These are phyloP conservation scores for Acephala macrosclerotiorum DNA, from an alignment of 2,329 filamentous ascomycete species.

Conservation along the genomic window DNA sequence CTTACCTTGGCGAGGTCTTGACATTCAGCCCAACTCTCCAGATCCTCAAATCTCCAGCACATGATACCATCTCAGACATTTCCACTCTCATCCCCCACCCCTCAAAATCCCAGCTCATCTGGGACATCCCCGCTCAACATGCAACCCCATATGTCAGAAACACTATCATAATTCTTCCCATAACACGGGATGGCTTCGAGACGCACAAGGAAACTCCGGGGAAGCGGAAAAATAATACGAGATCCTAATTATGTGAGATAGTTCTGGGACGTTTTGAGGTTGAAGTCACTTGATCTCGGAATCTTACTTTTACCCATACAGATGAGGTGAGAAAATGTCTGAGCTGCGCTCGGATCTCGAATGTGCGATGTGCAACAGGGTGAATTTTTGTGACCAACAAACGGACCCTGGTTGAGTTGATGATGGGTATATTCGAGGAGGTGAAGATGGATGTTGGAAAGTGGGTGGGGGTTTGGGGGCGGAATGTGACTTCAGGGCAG, in stretches of 20 bases:
- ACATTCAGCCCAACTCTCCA: not conserved
- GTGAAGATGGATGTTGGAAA: not conserved
- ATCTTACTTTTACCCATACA: not conserved
- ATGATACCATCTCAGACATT: not conserved
- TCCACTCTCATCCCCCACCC: not conserved
- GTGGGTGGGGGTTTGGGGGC: not conserved
- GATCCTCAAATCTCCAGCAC: not conserved
- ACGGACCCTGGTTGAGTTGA: not conserved
- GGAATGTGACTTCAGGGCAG: no score
- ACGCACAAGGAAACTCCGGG: not conserved
- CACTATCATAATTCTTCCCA: not conserved
- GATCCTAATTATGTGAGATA: not conserved
- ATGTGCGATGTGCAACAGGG: slow-evolving; percentile 7
- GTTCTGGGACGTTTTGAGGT: not conserved
- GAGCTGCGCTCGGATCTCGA: not conserved
- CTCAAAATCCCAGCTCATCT: not conserved
- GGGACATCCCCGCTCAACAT: not conserved
- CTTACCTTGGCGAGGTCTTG: no score
- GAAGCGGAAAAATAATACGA: not conserved
- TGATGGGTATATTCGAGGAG: not conserved
- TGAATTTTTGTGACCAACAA: not conserved
- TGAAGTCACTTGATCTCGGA: not conserved
- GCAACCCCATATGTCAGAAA: not conserved
- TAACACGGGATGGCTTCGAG: not conserved
- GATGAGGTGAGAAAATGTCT: not conserved